phyloP scores from a whole-genome alignment of 2,329 filamentous ascomycete genomes.

The Botrytis aclada region DNA sequence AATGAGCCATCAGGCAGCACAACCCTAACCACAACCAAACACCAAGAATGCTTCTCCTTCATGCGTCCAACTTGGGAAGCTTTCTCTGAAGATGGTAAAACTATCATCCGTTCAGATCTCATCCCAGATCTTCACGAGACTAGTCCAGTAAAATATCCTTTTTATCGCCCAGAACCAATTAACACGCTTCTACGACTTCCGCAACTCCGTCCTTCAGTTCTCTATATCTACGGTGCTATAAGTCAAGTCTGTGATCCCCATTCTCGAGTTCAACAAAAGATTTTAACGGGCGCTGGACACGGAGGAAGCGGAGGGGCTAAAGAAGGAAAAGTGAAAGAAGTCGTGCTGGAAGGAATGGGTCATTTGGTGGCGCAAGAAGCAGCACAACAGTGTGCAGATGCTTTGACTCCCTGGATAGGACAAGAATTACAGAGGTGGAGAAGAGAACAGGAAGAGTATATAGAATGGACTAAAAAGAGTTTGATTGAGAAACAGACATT shows the following conservation, averaged over 20 bases:
- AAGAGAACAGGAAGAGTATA: constrained; percentile 54
- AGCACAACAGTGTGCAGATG: constrained; percentile 61
- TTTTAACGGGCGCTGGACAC: constrained; percentile 59
- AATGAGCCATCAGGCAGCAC: constrained; percentile 47
- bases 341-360: constrained; percentile 62
- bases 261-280: constrained; percentile 56
- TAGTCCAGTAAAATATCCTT: constrained; percentile 42
- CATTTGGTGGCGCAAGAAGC: constrained; percentile 85
- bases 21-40: constrained; percentile 76
- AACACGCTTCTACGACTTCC: constrained; percentile 56
- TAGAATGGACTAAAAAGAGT: constrained; percentile 51
- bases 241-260: constrained; percentile 55
- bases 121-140: not conserved
- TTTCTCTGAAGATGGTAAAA: constrained; percentile 31
- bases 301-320: constrained; percentile 64
- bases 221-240: constrained; percentile 66
- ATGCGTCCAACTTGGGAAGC: constrained; percentile 56
- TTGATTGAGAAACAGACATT: constrained; percentile 55
- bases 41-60: constrained; percentile 84
- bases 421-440: constrained; percentile 57
- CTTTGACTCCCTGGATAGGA: constrained; percentile 55
- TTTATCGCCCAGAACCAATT: constrained; percentile 66
- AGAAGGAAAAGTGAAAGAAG: constrained; percentile 65
- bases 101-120: constrained; percentile 37
- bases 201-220: constrained; percentile 58